Percentiles rank a stretch among this genome's conserved stretches.
Evolutionary conservation across 1,284 basidiomycete genomes (phyloP).

Genomic region (Pseudozyma thailandica): DNA sequence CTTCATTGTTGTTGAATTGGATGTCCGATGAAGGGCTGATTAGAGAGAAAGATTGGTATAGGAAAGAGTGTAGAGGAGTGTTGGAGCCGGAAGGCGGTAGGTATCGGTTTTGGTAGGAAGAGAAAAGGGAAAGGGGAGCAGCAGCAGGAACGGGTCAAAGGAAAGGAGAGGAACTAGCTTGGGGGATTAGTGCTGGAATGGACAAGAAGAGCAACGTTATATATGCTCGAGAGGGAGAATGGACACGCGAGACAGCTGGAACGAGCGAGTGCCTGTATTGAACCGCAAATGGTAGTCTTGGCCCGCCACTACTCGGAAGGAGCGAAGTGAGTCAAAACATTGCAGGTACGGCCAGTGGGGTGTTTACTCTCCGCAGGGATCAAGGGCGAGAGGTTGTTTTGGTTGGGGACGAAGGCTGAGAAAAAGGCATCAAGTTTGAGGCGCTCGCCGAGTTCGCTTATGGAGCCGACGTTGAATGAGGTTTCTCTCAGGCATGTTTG

Average conservation of each 20-base stretch:
- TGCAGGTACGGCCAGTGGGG: constrained; percentile 13
- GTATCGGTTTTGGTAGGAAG: constrained; percentile 14
- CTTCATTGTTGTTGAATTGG: constrained; percentile 33
- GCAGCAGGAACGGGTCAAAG: constrained; percentile 31
- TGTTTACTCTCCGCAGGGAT: background rate
- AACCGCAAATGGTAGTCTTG: background rate
- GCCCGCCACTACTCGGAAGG: background rate
- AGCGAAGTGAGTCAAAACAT: constrained; percentile 33
- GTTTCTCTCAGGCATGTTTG: constrained; percentile 46
- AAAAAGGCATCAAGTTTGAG: constrained; percentile 7
- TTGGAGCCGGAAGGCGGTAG: constrained; percentile 15
- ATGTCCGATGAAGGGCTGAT: constrained; percentile 8
- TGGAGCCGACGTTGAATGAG: constrained; percentile 43
- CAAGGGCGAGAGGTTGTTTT: constrained; percentile 8
- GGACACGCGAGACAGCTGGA: constrained; percentile 23
- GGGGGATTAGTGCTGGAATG: constrained; percentile 11
- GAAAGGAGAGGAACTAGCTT: constrained; percentile 44
- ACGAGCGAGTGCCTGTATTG: constrained; percentile 1
- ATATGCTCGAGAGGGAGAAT: constrained; percentile 8
- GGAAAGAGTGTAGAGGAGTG: constrained; percentile 15
- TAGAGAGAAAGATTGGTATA: constrained; percentile 13
- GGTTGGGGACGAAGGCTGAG: constrained; percentile 6
- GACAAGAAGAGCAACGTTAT: constrained; percentile 18
- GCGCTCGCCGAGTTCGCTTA: constrained; percentile 32
- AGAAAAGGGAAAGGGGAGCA: constrained; percentile 29